Evolutionary conservation across 306 rosid species (phyloP), one percentile per base, ranked within the genome.

Genomic region (Vachellia collinsii): DNA sequence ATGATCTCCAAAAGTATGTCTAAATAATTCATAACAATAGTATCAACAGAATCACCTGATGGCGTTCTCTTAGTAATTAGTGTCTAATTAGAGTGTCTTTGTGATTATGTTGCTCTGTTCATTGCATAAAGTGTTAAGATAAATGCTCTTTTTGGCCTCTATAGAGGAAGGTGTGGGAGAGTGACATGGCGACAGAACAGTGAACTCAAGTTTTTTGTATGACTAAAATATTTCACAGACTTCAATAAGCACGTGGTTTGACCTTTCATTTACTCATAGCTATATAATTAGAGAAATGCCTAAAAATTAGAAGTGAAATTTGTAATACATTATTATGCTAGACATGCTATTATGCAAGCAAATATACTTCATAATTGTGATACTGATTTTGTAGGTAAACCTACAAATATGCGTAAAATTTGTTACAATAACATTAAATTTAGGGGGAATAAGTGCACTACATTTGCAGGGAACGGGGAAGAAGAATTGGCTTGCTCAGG

Each of bases 91-190:
- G 47, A 19, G 75, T 56, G 67, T 11, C 16, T 25, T 48, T 42
- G 70, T 8, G 34, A 59, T 56, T 59, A 29, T 53, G 43, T 67
- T 66, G 39, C 75, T 67, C 34, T 59, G 16, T 65, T 76, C 74
- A 23, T 8, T 16, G 61, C 20, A 38, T 63, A 36, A 38, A 17
- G 37, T 66, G 46, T 3, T 8, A 17, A 42, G 19, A 66, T 25
- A 25, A 23, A 22, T 12, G 16, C 37, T 23, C 37, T 59, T 59
- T 4, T 25, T 23, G 67, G 37, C 19, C 1, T 25, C 67, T 61
- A n/a, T n/a, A 25, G 67, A 11, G 17, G 38, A 11, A 29, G 39
- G 19, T 23, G 67, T 3, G 29, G 17, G 8, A 25, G 0, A 25
- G 67, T 23, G 39, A 61, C 39, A 61, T 5, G 3, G 17, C 2